Conservation (phyloP, 371 early-diverging fungal species). For the Gilbertella persicaria region DNA sequence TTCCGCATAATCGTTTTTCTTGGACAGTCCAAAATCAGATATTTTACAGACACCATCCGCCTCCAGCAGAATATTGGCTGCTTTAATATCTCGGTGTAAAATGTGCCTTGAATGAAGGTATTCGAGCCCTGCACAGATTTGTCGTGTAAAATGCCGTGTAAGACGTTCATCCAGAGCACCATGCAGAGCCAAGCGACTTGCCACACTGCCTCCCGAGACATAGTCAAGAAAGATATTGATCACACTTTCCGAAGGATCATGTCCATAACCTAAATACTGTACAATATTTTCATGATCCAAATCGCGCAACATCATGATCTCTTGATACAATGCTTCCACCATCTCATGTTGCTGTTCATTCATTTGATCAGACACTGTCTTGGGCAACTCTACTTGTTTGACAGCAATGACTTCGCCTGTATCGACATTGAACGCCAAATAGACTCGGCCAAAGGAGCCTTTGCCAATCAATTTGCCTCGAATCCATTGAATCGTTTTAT, state of each 20-base stretch:
- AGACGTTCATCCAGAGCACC: slow-evolving; percentile 77
- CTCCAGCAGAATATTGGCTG: slow-evolving; percentile 89
- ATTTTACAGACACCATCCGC: slow-evolving; percentile 92
- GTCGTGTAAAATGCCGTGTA: slow-evolving; percentile 80
- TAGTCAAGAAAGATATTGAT: slow-evolving; percentile 93
- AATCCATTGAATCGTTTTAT: slow-evolving; percentile 65
- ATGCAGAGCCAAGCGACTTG: slow-evolving; percentile 65
- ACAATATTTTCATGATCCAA: slow-evolving; percentile 83
- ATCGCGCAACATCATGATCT: slow-evolving; percentile 86
- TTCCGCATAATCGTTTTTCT: slow-evolving; percentile 64
- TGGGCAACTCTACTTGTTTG: slow-evolving; percentile 85
- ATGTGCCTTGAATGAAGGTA: slow-evolving; percentile 92
- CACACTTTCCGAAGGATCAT: slow-evolving; percentile 59
- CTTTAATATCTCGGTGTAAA: slow-evolving; percentile 95
- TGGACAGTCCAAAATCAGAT: slow-evolving; percentile 97
- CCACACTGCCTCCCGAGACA: slow-evolving; percentile 83
- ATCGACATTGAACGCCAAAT: slow-evolving; percentile 78
- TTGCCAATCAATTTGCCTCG: slow-evolving; percentile 90
- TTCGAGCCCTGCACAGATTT: slow-evolving; percentile 83
- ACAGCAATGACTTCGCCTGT: slow-evolving; percentile 93
- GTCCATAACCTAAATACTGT: slow-evolving; percentile 75
- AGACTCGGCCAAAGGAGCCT: slow-evolving; percentile 96
- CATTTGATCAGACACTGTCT: slow-evolving; percentile 22
- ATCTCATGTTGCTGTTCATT: slow-evolving; percentile 37
- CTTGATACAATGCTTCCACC: slow-evolving; percentile 71